Percentiles rank a stretch among this genome's conserved stretches.
phyloP scores from a whole-genome alignment of 495 filamentous ascomycete species.

The Glonium stellatum region DNA sequence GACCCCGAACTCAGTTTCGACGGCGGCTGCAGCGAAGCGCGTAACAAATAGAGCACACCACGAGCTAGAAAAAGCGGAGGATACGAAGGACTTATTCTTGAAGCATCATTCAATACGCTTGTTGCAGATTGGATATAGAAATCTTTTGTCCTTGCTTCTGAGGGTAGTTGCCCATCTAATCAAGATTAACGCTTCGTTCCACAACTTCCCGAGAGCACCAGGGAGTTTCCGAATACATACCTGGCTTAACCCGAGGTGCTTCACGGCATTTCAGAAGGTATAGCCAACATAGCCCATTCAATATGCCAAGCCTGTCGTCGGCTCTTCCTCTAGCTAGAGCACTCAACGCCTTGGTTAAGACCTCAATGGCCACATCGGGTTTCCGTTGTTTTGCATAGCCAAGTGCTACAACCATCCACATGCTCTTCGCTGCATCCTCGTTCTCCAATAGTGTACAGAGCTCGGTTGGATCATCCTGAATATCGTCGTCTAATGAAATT shows the following conservation, averaged over 20 bases:
- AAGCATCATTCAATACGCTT: conserved; percentile 83
- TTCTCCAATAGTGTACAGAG: conserved; percentile 90
- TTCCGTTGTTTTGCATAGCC: conserved; percentile 96
- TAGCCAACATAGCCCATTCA: conserved; percentile 85
- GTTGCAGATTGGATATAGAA: conserved; percentile 87
- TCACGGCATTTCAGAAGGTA: conserved; percentile 86
- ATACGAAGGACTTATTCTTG: conserved; percentile 85
- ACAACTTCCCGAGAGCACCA: not conserved
- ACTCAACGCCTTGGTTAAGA: conserved; percentile 72
- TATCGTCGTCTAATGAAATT: conserved; percentile 78
- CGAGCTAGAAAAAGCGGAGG: conserved; percentile 85
- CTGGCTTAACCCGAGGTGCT: conserved; percentile 57
- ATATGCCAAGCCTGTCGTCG: conserved; percentile 77
- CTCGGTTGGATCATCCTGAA: conserved; percentile 92
- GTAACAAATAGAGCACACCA: conserved; percentile 80
- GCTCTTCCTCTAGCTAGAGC: conserved; percentile 63
- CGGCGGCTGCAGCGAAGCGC: conserved; percentile 73
- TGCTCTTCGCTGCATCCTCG: conserved; percentile 75
- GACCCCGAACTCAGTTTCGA: conserved; percentile 56
- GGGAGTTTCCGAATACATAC: conserved; percentile 13
- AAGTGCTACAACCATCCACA: conserved; percentile 92
- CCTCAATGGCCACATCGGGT: conserved; percentile 88
- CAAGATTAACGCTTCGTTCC: conserved; percentile 6
- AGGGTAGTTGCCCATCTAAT: conserved; percentile 40
- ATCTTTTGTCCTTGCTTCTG: conserved; percentile 83